Percentiles rank a stretch among this genome's conserved stretches.
Conservation (phyloP, 345 rosid genomes). For the Passiflora organensis region DNA sequence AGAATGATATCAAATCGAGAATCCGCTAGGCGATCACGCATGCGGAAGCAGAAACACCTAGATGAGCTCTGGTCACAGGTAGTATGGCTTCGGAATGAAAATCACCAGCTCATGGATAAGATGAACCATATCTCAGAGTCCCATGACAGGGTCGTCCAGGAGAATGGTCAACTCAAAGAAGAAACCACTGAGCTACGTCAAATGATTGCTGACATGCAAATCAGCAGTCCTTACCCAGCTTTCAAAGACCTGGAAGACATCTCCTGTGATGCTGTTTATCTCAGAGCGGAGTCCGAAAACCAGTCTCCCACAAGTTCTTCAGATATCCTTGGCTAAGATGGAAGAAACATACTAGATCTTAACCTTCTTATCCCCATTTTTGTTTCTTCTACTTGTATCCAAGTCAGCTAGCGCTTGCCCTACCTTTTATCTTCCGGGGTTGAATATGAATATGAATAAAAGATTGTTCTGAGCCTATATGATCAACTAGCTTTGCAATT, state of each 20-base stretch:
- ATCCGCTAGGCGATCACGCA: constrained; percentile 85
- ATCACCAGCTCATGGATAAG: constrained; percentile 68
- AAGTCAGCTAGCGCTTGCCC: constrained; percentile 17
- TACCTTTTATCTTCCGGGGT: constrained; percentile 17
- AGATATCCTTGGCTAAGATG: constrained; percentile 30
- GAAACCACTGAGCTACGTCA: constrained; percentile 59
- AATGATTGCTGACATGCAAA: constrained; percentile 55
- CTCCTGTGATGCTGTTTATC: constrained; percentile 28
- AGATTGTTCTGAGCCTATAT: constrained; percentile 17
- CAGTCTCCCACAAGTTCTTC: constrained; percentile 23
- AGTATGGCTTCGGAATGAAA: constrained; percentile 78
- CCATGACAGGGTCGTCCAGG: constrained; percentile 50
- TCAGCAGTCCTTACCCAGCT: constrained; percentile 41
- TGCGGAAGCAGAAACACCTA: constrained; percentile 94
- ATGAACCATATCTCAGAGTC: constrained; percentile 59
- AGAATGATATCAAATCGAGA: constrained; percentile 96
- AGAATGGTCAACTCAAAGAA: constrained; percentile 72
- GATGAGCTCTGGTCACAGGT: constrained; percentile 94
- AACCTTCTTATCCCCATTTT: neutral
- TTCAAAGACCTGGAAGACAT: constrained; percentile 48
- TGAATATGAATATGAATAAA: constrained; percentile 19
- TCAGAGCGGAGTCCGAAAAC: constrained; percentile 31
- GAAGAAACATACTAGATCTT: neutral
- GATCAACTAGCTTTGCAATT: constrained; percentile 1
- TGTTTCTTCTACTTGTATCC: constrained; percentile 21